Conservation (phyloP, 768 basidiomycete genomes). For the Cubamyces sp. region DNA sequence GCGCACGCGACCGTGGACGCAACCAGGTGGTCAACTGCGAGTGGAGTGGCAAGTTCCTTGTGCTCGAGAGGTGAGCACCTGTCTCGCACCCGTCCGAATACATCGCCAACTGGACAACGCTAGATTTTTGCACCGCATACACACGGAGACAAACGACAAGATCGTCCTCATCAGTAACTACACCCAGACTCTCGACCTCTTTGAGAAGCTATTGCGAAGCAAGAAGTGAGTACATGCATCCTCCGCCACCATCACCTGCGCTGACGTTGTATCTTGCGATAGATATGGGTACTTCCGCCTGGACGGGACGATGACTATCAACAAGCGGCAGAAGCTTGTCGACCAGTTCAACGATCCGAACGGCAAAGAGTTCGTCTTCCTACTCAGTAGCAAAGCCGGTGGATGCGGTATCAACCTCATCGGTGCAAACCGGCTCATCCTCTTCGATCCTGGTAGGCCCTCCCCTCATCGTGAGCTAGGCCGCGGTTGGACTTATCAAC, state of each 20-base stretch:
- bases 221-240: slow-evolving; percentile 64
- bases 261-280: background rate
- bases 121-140: slow-evolving; percentile 86
- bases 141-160: slow-evolving; percentile 85
- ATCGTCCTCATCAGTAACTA: slow-evolving; percentile 97
- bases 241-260: background rate
- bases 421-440: slow-evolving; percentile 92
- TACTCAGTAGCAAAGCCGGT: slow-evolving; percentile 94
- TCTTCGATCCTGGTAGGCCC: slow-evolving; percentile 86
- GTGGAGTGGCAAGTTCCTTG: slow-evolving; percentile 91
- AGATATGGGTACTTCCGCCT: slow-evolving; percentile 91
- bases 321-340: slow-evolving; percentile 92
- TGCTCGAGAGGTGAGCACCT: slow-evolving; percentile 77
- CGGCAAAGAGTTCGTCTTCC: slow-evolving; percentile 92
- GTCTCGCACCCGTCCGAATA: too few relatives aligned
- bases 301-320: slow-evolving; percentile 93
- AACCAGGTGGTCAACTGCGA: slow-evolving; percentile 67
- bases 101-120: too few relatives aligned
- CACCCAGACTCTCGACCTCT: slow-evolving; percentile 92
- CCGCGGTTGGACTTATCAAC: slow-evolving; percentile 2
- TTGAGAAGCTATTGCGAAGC: slow-evolving; percentile 83
- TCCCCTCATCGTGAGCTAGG: background rate
- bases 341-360: slow-evolving; percentile 95
- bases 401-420: slow-evolving; percentile 98
- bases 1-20: slow-evolving; percentile 45